Evolutionary conservation across 2,329 filamentous ascomycete genomes (phyloP).

Genomic region (Paecilomyces formosus): DNA sequence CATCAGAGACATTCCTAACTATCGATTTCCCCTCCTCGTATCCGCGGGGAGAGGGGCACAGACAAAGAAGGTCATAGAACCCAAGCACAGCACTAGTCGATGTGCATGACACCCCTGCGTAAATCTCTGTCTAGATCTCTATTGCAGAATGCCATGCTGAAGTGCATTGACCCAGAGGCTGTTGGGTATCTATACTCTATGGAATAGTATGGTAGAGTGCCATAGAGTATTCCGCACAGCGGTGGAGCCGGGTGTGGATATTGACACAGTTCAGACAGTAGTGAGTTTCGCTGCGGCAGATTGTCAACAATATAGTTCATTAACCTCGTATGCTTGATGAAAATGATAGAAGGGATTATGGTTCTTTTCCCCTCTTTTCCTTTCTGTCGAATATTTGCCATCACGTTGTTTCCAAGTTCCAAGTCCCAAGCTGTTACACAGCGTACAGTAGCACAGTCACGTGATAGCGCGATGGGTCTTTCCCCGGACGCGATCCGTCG

Average conservation of each 20-base stretch:
- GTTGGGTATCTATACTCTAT: neutral
- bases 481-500: neutral
- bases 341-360: neutral
- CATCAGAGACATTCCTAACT: neutral
- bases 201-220: neutral
- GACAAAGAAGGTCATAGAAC: neutral
- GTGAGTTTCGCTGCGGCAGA: neutral
- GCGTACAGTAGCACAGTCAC: neutral
- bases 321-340: neutral
- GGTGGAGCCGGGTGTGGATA: neutral
- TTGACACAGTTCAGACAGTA: too few species aligned
- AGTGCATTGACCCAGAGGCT: neutral
- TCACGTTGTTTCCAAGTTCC: too few species aligned
- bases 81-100: neutral
- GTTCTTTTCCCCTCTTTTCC: neutral
- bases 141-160: neutral
- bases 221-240: neutral
- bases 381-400: too few species aligned
- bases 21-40: neutral
- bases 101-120: neutral
- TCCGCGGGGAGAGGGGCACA: neutral
- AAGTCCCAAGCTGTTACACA: too few species aligned
- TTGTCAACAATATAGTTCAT: neutral
- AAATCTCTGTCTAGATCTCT: neutral
- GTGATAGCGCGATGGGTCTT: neutral